These are phyloP conservation scores for Tetradesmus lagerheimii DNA, from an alignment of 139 green algal species.

Conservation along the genomic window DNA sequence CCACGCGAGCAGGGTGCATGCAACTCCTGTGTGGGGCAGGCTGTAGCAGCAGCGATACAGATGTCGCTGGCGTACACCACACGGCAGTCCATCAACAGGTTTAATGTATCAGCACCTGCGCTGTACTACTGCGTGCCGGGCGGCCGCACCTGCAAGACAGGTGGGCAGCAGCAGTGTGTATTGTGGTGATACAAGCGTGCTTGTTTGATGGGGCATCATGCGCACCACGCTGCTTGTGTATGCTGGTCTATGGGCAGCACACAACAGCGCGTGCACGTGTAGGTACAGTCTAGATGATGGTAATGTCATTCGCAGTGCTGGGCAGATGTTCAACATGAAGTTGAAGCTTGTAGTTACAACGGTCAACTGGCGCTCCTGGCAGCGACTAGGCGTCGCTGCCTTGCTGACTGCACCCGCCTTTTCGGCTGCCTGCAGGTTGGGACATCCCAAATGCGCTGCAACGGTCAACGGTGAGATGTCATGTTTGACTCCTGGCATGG, in stretches of 20 bases:
- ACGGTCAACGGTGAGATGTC: not conserved
- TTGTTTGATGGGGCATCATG: too few species aligned
- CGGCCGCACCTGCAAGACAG: not conserved
- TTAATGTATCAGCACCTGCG: not conserved
- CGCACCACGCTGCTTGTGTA: too few species aligned
- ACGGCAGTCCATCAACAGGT: not conserved
- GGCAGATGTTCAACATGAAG: too few species aligned
- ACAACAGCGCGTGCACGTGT: too few species aligned
- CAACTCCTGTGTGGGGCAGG: not conserved
- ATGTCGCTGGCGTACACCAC: not conserved
- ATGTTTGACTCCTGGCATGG: not conserved
- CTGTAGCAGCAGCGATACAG: not conserved
- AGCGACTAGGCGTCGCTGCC: too few species aligned
- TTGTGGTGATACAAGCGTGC: not conserved
- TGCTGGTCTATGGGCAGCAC: too few species aligned
- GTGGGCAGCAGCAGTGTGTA: not conserved
- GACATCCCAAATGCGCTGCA: not conserved
- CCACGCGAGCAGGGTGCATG: not conserved
- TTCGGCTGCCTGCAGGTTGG: not conserved
- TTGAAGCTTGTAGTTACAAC: too few species aligned
- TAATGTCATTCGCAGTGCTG: too few species aligned
- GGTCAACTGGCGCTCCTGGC: too few species aligned
- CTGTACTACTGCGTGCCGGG: not conserved
- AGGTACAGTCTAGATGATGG: too few species aligned
- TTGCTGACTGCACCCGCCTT: too few species aligned